Evolutionary conservation across 2,329 filamentous ascomycete genomes (phyloP).

Genomic region (Pseudocercospora macadamiae): DNA sequence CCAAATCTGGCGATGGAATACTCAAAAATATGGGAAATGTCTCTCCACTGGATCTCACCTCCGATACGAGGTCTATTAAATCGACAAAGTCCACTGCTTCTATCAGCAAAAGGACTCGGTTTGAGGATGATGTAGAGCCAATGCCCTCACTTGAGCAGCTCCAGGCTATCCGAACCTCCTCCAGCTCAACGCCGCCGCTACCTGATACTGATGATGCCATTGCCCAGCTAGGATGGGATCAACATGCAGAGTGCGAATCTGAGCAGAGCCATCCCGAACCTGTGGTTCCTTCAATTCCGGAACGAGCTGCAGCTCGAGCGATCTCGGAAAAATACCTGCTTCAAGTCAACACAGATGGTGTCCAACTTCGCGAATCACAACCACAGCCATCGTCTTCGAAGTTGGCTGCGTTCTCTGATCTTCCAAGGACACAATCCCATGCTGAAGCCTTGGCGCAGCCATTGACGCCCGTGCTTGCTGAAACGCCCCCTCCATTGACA

Average conservation of each 20-base stretch:
- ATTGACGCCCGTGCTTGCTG: no score
- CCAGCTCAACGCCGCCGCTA: background rate
- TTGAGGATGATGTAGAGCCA: constrained; percentile 20
- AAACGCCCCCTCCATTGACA: constrained; percentile 39
- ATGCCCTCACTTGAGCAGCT: constrained; percentile 22
- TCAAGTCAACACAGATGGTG: background rate
- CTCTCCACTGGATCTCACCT: constrained; percentile 20
- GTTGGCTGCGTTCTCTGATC: constrained; percentile 23
- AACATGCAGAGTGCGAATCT: no score
- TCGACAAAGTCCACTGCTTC: constrained; percentile 17
- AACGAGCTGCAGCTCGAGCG: background rate
- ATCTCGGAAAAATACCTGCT: background rate
- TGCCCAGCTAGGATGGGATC: no score
- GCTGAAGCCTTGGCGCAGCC: no score
- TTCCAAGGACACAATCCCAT: no score
- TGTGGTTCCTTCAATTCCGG: background rate
- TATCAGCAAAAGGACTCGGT: constrained; percentile 20
- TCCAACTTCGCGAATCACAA: no score
- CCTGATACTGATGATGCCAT: no score
- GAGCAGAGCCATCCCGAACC: no score
- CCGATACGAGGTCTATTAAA: constrained; percentile 14
- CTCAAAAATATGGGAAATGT: constrained; percentile 18
- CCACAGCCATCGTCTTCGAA: no score
- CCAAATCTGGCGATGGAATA: constrained; percentile 15
- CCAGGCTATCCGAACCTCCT: constrained; percentile 6